Base-by-base conservation (phyloP, 352 stramenopile species). In the Peronospora tabacina region DNA sequence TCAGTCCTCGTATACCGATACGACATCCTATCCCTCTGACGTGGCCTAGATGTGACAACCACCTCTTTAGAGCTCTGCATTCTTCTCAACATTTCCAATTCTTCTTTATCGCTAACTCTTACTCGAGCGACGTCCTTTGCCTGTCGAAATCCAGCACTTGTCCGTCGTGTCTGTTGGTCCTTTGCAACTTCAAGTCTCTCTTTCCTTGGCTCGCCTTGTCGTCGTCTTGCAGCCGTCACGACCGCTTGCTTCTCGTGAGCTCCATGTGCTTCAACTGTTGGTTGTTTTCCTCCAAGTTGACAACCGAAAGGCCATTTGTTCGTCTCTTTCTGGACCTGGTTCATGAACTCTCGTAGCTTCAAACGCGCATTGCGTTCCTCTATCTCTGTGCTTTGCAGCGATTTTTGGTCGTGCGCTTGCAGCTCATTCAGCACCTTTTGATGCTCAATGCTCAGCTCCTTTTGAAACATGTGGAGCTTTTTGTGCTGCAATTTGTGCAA, bases 1-100 rank as follows among this genome's bases (percentile, higher is more conserved):
- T 86, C 73, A 12, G 67, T 65, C 8, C 75, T 66, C 19, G n/a
- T n/a, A n/a, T n/a, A n/a, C n/a, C 69, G 65, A 34, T 85, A 89
- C 33, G 69, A 58, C 24, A 49, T 45, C 6, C 79, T 63, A 33
- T 87, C 78, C 9, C 75, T 70, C 16, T 43, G 15, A 15, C 55
- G 52, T 9, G 68, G 62, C 1, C 66, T 49, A 13, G 67, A 52
- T 26, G 57, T 75, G 28, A 66, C 61, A 32, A 85, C 53, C 39
- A 81, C 68, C 40, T 86, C 64, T 48, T 68, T 49, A 0, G 65
- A 54, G 2, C 44, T 53, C 24, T 69, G 56, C 28, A 61, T 22
- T 6, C 49, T 55, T 6, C 60, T 58, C 29, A 64, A 29, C n/a
- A 28, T 43, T 41, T 66, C 48, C 3, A 66, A 28, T 11, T 80